Conservation (phyloP, 2,329 filamentous ascomycete genomes). For the Alternaria gaisen region DNA sequence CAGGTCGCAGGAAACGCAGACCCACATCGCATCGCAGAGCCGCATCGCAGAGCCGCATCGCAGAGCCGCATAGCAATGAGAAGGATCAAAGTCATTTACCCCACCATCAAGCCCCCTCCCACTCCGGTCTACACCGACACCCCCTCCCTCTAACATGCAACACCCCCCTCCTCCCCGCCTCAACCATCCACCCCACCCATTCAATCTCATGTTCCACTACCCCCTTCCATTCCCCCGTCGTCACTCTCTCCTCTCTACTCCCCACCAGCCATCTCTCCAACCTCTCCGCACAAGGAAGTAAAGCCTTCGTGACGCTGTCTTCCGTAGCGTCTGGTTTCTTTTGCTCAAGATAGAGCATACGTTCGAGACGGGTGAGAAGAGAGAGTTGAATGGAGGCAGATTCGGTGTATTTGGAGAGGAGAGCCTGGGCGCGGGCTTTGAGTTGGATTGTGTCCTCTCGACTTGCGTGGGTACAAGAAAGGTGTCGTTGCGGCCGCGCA, state of each 20-base stretch:
- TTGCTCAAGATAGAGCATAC: constrained; percentile 27
- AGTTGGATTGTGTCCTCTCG: constrained; percentile 29
- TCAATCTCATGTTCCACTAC: constrained; percentile 40
- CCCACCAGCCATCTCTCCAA: constrained; percentile 29
- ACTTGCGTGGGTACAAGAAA: constrained; percentile 37
- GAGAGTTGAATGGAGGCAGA: constrained; percentile 26
- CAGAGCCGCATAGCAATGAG: too few relatives aligned
- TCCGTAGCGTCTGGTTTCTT: neutral
- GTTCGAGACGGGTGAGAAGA: constrained; percentile 32
- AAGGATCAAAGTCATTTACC: too few relatives aligned
- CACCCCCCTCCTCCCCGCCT: constrained; percentile 35
- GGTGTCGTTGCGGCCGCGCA: constrained; percentile 22
- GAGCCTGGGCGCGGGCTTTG: constrained; percentile 13
- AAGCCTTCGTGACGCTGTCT: neutral
- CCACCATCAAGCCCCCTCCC: constrained; percentile 13
- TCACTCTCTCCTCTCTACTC: constrained; percentile 26
- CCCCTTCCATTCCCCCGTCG: constrained; percentile 32
- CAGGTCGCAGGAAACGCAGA: too few relatives aligned
- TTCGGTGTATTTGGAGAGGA: constrained; percentile 18
- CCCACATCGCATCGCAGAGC: too few relatives aligned
- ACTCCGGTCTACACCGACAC: constrained; percentile 38
- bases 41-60: too few relatives aligned
- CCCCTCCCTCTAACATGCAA: constrained; percentile 40
- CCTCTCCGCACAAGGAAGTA: constrained; percentile 21
- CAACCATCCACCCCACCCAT: constrained; percentile 43